phyloP scores from a whole-genome alignment of 805 yeast species.

The Cyberlindnera misumaiensis region DNA sequence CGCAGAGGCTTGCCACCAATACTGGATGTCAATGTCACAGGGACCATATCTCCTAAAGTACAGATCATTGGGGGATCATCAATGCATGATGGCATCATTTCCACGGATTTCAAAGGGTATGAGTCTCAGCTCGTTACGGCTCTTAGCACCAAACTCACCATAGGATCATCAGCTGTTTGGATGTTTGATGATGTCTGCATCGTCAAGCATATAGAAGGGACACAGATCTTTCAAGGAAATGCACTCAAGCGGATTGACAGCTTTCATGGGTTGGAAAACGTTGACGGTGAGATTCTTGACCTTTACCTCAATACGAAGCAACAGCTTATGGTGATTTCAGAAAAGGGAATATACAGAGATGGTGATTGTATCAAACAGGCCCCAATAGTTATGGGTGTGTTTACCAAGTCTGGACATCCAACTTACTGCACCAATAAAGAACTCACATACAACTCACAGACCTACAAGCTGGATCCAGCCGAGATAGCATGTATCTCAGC shows the following conservation, averaged over 20 bases:
- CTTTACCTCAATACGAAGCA: constrained; percentile 1
- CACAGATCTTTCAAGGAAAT: constrained; percentile 2
- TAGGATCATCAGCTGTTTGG: constrained; percentile 11
- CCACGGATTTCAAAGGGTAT: constrained; percentile 19
- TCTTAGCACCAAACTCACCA: background rate
- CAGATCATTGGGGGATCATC: constrained; percentile 20
- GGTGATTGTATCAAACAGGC: constrained; percentile 1
- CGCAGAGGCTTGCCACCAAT: constrained; percentile 12
- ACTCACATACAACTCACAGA: background rate
- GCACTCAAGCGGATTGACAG: constrained; percentile 2
- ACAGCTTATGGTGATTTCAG: constrained; percentile 7
- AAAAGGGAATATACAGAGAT: constrained; percentile 16
- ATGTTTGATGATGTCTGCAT: constrained; percentile 7
- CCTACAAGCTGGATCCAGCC: constrained; percentile 5
- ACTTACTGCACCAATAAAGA: background rate
- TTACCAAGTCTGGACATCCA: constrained; percentile 1
- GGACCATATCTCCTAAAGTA: constrained; percentile 15
- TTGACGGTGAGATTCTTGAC: constrained; percentile 15
- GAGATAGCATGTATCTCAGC: constrained; percentile 14
- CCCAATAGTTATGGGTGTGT: constrained; percentile 4
- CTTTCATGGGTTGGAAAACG: constrained; percentile 4
- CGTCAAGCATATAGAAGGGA: constrained; percentile 7
- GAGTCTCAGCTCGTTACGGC: constrained; percentile 2
- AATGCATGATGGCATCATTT: constrained; percentile 14
- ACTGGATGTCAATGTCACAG: constrained; percentile 19